Evolutionary conservation across 495 filamentous ascomycete genomes (phyloP).

Genomic region (Rhizodiscina lignyota): DNA sequence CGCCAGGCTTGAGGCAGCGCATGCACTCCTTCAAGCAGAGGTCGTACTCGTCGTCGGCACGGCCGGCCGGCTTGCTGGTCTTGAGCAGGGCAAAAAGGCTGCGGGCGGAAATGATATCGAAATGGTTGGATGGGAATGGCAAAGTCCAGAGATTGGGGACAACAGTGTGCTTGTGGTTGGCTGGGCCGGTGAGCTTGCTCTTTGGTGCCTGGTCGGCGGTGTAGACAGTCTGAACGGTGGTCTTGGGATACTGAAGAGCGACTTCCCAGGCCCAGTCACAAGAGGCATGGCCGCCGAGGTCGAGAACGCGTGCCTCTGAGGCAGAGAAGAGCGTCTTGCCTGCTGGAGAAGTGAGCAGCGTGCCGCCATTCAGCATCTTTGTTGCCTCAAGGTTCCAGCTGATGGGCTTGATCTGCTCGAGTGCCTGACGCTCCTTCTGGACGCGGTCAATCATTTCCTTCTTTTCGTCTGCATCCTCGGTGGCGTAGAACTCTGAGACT

Average conservation of each 20-base stretch:
- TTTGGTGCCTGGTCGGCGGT: slow-evolving; percentile 41
- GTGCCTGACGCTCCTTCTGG: slow-evolving; percentile 62
- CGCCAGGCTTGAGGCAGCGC: slow-evolving; percentile 82
- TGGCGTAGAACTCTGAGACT: slow-evolving; percentile 15
- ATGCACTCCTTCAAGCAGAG: slow-evolving; percentile 69
- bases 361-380: slow-evolving; percentile 64
- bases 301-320: slow-evolving; percentile 51
- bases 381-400: slow-evolving; percentile 70
- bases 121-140: slow-evolving; percentile 76
- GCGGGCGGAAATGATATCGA: slow-evolving; percentile 86
- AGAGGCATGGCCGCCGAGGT: slow-evolving; percentile 69
- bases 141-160: slow-evolving; percentile 61
- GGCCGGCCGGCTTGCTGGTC: slow-evolving; percentile 21
- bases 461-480: slow-evolving; percentile 28
- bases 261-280: slow-evolving; percentile 95
- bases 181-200: slow-evolving; percentile 53
- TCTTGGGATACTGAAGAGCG: slow-evolving; percentile 65
- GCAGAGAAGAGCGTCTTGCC: slow-evolving; percentile 34
- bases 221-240: slow-evolving; percentile 48
- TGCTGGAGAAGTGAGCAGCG: slow-evolving; percentile 62
- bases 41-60: slow-evolving; percentile 64
- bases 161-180: slow-evolving; percentile 69
- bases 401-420: slow-evolving; percentile 53
- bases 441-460: slow-evolving; percentile 38
- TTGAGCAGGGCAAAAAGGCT: slow-evolving; percentile 70